phyloP scores from a whole-genome alignment of 164 flowering plant species.

The Chimonanthus salicifolius region DNA sequence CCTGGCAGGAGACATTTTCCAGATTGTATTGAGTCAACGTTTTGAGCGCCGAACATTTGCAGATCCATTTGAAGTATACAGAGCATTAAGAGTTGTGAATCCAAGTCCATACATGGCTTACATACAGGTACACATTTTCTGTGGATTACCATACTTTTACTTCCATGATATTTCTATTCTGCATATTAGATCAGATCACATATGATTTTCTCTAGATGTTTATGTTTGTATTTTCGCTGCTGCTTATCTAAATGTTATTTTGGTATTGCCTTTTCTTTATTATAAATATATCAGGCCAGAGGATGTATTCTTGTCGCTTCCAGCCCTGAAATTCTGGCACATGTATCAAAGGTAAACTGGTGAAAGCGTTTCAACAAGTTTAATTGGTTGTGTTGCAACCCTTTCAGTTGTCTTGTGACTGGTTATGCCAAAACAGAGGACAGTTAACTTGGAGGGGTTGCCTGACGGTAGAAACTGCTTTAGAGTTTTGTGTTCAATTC shows the following conservation, averaged over 20 bases:
- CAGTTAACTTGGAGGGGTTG: too few species aligned
- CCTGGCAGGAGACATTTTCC: constrained; percentile 90
- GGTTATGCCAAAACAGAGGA: too few species aligned
- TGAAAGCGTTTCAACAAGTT: neutral
- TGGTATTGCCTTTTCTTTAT: constrained; percentile 2
- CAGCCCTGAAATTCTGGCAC: constrained; percentile 92
- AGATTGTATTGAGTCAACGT: constrained; percentile 89
- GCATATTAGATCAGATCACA: neutral
- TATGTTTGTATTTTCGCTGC: neutral
- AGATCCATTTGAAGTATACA: constrained; percentile 91
- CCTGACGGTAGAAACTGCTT: neutral
- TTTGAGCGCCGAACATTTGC: constrained; percentile 91
- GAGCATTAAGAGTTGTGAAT: constrained; percentile 89
- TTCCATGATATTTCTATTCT: neutral
- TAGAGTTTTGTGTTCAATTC: neutral
- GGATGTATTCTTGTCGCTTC: constrained; percentile 93
- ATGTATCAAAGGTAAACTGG: constrained; percentile 60
- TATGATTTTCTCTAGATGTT: neutral
- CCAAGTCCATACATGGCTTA: constrained; percentile 96
- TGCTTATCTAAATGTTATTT: neutral
- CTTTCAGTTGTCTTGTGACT: neutral
- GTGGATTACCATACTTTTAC: constrained; percentile 1
- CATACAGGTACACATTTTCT: constrained; percentile 46
- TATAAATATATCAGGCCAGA: constrained; percentile 62
- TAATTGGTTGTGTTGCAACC: neutral